These are phyloP conservation scores for Tetragonia tetragonoides DNA, from an alignment of 148 eudicot genomes.

Conservation along the genomic window DNA sequence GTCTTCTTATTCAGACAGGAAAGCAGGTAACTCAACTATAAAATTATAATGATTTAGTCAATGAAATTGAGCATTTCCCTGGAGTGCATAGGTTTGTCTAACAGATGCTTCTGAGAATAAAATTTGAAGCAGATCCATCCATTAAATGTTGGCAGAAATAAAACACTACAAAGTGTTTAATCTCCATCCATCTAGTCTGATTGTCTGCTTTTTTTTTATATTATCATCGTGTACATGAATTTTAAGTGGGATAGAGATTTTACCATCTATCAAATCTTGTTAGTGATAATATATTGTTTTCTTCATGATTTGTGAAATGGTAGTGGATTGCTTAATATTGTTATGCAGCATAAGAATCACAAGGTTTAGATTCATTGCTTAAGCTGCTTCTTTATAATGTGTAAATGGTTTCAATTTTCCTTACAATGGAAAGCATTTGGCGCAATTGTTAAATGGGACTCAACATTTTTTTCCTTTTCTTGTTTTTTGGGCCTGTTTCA, in stretches of 20 bases:
- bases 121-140: neutral
- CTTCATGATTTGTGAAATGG: neutral
- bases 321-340: neutral
- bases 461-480: too few species aligned
- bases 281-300: neutral
- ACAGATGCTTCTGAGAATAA: neutral
- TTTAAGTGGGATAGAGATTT: neutral
- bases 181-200: neutral
- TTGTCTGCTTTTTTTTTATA: too few species aligned
- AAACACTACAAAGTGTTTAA: neutral
- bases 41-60: neutral
- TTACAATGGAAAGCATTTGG: too few species aligned
- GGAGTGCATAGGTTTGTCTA: neutral
- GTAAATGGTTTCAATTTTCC: too few species aligned
- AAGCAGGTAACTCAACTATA: conserved; percentile 57
- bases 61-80: neutral
- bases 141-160: neutral
- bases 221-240: neutral
- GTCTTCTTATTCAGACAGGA: conserved; percentile 98
- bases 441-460: too few species aligned
- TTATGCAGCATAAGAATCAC: too few species aligned
- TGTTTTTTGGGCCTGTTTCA: too few species aligned
- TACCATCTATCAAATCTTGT: neutral
- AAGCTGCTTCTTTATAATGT: too few species aligned
- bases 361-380: too few species aligned